Conservation (phyloP, 805 yeast species). For the Hanseniaspora opuntiae region DNA sequence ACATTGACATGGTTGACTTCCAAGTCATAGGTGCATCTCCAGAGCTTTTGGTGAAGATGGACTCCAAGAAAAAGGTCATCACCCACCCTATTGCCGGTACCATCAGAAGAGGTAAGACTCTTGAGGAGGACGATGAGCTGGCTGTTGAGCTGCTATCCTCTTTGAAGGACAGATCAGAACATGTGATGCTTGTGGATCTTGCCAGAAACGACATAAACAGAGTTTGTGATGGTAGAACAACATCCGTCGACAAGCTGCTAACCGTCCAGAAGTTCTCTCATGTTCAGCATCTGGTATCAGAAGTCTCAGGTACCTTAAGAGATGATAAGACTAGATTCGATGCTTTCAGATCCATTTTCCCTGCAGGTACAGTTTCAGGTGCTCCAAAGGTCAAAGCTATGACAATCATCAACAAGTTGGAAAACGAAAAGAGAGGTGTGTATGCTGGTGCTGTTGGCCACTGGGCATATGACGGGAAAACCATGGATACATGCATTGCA, state of each 20-base stretch:
- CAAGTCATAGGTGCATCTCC: constrained; percentile 97
- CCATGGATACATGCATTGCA: constrained; percentile 97
- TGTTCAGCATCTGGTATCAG: constrained; percentile 91
- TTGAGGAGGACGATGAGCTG: constrained; percentile 77
- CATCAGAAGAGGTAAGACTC: constrained; percentile 74
- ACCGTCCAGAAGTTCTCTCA: constrained; percentile 90
- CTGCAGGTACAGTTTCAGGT: constrained; percentile 97
- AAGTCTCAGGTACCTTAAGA: constrained; percentile 84
- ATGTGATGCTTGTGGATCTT: constrained; percentile 93
- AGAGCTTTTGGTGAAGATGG: constrained; percentile 77
- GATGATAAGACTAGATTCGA: constrained; percentile 79
- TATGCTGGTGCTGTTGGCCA: constrained; percentile 98
- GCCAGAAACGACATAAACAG: constrained; percentile 94
- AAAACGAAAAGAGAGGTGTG: constrained; percentile 84
- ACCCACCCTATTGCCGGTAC: constrained; percentile 99
- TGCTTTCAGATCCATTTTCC: constrained; percentile 94
- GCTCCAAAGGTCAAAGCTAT: constrained; percentile 96
- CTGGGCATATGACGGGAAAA: constrained; percentile 90
- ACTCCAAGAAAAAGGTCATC: constrained; percentile 53
- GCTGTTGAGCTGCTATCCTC: constrained; percentile 64
- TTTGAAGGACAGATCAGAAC: constrained; percentile 90
- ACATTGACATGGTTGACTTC: constrained; percentile 80
- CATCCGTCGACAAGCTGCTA: constrained; percentile 75
- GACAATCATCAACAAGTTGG: constrained; percentile 84
- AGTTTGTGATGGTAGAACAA: constrained; percentile 75